Conservation (phyloP, 257 asterid genomes). For the Scutellaria barbata region DNA sequence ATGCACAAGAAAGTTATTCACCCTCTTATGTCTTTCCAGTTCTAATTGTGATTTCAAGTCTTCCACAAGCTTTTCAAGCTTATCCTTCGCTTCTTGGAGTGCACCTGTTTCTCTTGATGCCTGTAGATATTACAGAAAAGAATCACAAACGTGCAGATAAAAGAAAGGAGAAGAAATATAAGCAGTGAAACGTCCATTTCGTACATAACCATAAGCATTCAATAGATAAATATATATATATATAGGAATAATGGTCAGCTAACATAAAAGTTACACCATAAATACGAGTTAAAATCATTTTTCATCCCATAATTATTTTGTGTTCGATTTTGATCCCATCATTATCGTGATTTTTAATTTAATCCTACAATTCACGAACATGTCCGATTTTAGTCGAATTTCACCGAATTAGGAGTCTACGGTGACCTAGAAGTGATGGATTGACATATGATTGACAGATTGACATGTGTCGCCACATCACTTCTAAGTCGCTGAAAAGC, state of each 20-base stretch:
- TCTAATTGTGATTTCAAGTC: conserved; percentile 72
- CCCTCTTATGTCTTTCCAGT: conserved; percentile 80
- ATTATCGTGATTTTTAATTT: no score
- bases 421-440: no score
- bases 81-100: conserved; percentile 80
- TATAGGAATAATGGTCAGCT: background rate
- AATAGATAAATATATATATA: conserved; percentile 11
- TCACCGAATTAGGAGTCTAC: no score
- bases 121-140: conserved; percentile 46
- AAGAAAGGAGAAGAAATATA: conserved; percentile 23
- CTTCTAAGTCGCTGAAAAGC: no score
- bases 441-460: no score
- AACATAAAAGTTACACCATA: background rate
- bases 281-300: no score
- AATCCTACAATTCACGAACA: no score
- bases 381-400: no score
- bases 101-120: conserved; percentile 81
- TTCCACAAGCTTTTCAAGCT: conserved; percentile 83
- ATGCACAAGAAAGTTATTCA: conserved; percentile 44
- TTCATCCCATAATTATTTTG: background rate
- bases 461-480: no score
- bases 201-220: conserved; percentile 30
- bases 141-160: conserved; percentile 28
- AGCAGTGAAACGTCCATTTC: conserved; percentile 10
- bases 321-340: no score